Percentiles rank a stretch among this genome's conserved stretches.
phyloP scores from a whole-genome alignment of 2,329 filamentous ascomycete genomes.

The Juglanconis sp. region DNA sequence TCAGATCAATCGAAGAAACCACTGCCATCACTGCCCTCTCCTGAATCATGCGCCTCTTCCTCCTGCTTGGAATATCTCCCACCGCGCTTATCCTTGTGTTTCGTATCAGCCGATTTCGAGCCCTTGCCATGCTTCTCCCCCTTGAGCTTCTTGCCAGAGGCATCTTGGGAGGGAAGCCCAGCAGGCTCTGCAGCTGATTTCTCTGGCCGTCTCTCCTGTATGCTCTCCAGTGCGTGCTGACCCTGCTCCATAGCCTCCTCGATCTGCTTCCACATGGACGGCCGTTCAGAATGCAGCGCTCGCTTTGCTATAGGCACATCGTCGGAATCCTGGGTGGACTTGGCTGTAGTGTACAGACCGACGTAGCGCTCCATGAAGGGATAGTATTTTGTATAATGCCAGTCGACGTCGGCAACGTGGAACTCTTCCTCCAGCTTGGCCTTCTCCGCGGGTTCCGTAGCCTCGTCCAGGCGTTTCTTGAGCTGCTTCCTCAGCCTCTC shows the following conservation, averaged over 20 bases:
- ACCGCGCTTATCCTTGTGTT: conserved; percentile 8
- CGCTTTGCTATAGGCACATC: conserved; percentile 39
- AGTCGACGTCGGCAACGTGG: conserved; percentile 69
- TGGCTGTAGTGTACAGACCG: conserved; percentile 50
- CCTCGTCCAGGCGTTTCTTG: conserved; percentile 52
- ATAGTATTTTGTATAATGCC: conserved; percentile 71
- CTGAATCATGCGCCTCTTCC: conserved; percentile 5
- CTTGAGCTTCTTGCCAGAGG: neutral
- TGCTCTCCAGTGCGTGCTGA: conserved; percentile 44
- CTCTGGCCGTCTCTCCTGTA: conserved; percentile 51
- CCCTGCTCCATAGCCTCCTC: conserved; percentile 62
- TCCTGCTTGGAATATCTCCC: neutral
- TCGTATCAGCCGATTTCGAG: conserved; percentile 10
- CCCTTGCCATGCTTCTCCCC: neutral
- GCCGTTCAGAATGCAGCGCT: conserved; percentile 44
- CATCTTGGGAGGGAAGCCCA: neutral
- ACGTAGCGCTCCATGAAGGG: conserved; percentile 71
- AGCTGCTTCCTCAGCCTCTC: conserved; percentile 64
- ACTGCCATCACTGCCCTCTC: conserved; percentile 46
- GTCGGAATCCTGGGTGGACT: conserved; percentile 31
- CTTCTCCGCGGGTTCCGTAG: conserved; percentile 49
- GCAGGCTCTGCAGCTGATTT: conserved; percentile 19
- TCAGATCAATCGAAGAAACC: conserved; percentile 53
- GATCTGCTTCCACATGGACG: conserved; percentile 65
- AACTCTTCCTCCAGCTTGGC: conserved; percentile 52